Evolutionary conservation across 352 stramenopile genomes (phyloP), one percentile per base, ranked within the genome.

Genomic region (Phytopythium oedochilum): DNA sequence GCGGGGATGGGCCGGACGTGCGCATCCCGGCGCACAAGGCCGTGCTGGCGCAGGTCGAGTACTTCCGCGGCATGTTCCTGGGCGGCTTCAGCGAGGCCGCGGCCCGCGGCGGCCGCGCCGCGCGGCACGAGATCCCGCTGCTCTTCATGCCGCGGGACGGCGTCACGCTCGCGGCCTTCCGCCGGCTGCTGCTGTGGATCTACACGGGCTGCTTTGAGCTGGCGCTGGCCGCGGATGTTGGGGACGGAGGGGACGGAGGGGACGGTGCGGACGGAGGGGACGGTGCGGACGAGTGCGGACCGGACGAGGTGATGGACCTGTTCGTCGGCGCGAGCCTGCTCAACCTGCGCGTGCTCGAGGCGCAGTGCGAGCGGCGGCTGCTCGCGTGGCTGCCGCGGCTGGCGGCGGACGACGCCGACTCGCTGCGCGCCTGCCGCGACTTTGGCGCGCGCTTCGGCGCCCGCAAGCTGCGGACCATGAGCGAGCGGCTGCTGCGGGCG

Each of bases 1-100:
- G 70, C 11, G 49, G 70, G 8, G 66, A 63, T 1, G 56, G 63
- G 26, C 47, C 66, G 12, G 51, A 38, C 25, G 71, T 66, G 53
- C 66, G 69, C 11, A 44, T 92, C 22, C 76, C 73, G 5, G 83
- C 76, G 12, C 83, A 93, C 56, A 88, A 88, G 59, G 78, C 75
- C 20, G 65, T 93, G 29, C 68, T 93, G 14, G 77, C 75, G 0
- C 76, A 90, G 48, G 78, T 90, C n/a, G 66, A 84, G 18, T 93
- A 93, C 63, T 93, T 91, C 60, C 78, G 74, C 35, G 84, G 75
- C 9, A 89, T 93, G 80, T 89, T 93, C 50, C 77, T 78, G 5
- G 83, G 80, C n/a, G 76, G 83, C 17, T 93, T 93, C 42, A 83
- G 78, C 36, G 80, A 93, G 73, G 78, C 75, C n/a, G 61, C 64